Evolutionary conservation across 2,329 filamentous ascomycete species (phyloP).

Genomic region (Lasiodiplodia hormozganensis): DNA sequence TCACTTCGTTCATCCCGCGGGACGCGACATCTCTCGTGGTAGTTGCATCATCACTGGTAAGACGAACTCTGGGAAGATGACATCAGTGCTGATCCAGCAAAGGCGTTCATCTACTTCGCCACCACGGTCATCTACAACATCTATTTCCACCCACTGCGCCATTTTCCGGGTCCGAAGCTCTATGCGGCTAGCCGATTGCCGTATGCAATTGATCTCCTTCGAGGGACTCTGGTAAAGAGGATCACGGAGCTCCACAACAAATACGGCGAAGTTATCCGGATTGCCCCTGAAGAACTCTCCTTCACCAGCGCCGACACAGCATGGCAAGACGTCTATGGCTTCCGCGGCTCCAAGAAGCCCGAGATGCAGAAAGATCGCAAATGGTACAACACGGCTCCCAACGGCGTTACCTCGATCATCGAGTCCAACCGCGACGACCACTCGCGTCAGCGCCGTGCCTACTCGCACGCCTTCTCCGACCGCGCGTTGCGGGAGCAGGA

Average conservation of each 20-base stretch:
- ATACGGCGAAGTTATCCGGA: constrained; percentile 52
- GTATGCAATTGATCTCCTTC: constrained; percentile 38
- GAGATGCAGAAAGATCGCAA: constrained; percentile 35
- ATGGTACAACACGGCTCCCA: constrained; percentile 39
- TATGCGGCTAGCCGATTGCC: constrained; percentile 42
- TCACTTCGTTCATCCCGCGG: background rate
- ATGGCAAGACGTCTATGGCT: constrained; percentile 45
- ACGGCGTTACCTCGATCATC: constrained; percentile 46
- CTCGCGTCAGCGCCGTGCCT: constrained; percentile 45
- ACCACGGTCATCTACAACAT: constrained; percentile 44
- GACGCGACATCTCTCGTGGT: background rate
- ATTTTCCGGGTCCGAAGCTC: constrained; percentile 52
- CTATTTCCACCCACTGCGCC: constrained; percentile 54
- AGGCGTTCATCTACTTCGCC: constrained; percentile 31
- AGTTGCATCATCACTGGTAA: background rate
- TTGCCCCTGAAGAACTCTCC: constrained; percentile 51
- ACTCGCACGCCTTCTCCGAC: constrained; percentile 50
- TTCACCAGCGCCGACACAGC: constrained; percentile 52
- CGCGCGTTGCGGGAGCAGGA: constrained; percentile 50
- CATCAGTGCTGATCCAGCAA: background rate
- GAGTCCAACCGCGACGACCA: constrained; percentile 49
- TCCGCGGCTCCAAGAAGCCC: constrained; percentile 36
- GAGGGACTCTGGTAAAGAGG: constrained; percentile 39
- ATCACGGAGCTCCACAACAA: constrained; percentile 44
- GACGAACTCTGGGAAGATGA: background rate